Evolutionary conservation across 163 green algal species (phyloP).

Genomic region (Coccomyxa subellipsoidea): DNA sequence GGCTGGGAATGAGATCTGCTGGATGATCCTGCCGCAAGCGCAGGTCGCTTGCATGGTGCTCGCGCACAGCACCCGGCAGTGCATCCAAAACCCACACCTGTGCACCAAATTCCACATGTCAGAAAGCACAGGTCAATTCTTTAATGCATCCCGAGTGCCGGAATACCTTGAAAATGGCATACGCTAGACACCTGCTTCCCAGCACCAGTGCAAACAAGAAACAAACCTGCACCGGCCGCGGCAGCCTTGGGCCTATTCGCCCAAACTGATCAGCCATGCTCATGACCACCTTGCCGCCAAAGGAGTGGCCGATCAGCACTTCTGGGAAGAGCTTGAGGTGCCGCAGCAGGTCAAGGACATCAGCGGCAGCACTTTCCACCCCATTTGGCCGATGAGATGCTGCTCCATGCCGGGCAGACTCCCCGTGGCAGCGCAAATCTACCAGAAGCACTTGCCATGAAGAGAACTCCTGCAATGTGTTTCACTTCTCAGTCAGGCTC

Average conservation of each 20-base stretch:
- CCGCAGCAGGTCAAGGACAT: constrained; percentile 78
- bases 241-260: constrained; percentile 44
- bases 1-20: constrained; percentile 66
- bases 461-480: constrained; percentile 57
- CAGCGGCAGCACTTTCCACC: constrained; percentile 62
- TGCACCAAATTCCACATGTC: neutral
- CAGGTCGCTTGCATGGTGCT: constrained; percentile 19
- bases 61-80: constrained; percentile 70
- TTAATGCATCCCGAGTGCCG: neutral
- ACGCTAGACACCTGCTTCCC: too few relatives aligned
- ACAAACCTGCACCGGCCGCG: constrained; percentile 71
- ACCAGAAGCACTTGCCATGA: constrained; percentile 89
- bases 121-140: neutral
- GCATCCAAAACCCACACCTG: constrained; percentile 87
- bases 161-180: neutral
- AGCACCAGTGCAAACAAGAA: too few relatives aligned
- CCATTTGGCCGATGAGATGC: constrained; percentile 45
- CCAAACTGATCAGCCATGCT: constrained; percentile 85
- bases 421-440: constrained; percentile 92
- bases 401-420: constrained; percentile 36
- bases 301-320: constrained; percentile 88
- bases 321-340: constrained; percentile 81
- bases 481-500: neutral
- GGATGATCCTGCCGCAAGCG: constrained; percentile 67
- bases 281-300: constrained; percentile 93